A percentile compares a stretch with the other conserved stretches of the same genome.
phyloP scores from a whole-genome alignment of 1,284 basidiomycete species.

The Ganoderma lucidum region DNA sequence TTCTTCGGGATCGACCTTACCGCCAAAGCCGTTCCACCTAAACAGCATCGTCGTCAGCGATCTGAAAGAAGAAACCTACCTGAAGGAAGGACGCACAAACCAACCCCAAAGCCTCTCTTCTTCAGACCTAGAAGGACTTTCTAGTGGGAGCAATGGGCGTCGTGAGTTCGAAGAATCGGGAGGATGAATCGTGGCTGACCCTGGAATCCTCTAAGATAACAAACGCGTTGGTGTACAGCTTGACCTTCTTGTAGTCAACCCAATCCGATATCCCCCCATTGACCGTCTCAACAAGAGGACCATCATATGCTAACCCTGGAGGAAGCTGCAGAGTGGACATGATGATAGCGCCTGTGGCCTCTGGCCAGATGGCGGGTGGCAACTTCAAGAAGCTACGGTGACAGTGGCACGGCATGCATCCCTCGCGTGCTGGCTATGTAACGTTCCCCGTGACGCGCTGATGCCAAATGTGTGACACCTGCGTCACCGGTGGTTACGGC shows the following conservation, averaged over 20 bases:
- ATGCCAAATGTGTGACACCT: no score
- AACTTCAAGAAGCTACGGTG: no score
- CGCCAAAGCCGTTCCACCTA: slow-evolving; percentile 80
- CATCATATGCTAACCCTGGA: slow-evolving; percentile 48
- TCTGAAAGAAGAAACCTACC: neutral
- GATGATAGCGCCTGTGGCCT: no score
- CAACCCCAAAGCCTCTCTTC: slow-evolving; percentile 73
- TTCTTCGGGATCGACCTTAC: slow-evolving; percentile 75
- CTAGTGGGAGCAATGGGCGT: neutral
- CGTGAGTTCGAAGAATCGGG: neutral
- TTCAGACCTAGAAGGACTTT: slow-evolving; percentile 73
- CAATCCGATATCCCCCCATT: slow-evolving; percentile 52
- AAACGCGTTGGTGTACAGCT: slow-evolving; percentile 68
- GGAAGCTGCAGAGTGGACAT: slow-evolving; percentile 24
- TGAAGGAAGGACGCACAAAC: slow-evolving; percentile 53
- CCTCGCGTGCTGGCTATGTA: no score
- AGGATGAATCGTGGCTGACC: slow-evolving; percentile 4
- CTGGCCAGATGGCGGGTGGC: no score
- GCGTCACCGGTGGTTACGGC: no score
- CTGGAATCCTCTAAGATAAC: slow-evolving; percentile 40
- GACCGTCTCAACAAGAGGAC: slow-evolving; percentile 33
- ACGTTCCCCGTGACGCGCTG: no score
- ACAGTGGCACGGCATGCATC: no score
- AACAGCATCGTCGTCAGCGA: neutral
- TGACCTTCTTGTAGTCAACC: slow-evolving; percentile 47